Evolutionary conservation across 169 alveolate genomes (phyloP).

Genomic region (Plasmodium cynomolgi): DNA sequence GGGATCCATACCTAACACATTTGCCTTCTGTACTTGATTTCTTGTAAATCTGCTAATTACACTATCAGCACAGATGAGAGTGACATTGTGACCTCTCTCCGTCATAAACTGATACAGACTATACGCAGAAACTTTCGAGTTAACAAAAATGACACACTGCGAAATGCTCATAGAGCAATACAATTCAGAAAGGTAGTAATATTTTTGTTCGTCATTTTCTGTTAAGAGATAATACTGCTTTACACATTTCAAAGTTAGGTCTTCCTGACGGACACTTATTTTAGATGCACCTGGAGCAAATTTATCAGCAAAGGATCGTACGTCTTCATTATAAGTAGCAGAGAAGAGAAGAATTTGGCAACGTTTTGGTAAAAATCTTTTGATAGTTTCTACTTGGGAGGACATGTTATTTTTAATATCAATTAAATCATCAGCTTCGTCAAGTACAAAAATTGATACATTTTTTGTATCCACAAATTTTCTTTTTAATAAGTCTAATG

Average conservation of each 20-base stretch:
- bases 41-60: conserved; percentile 64
- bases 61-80: conserved; percentile 76
- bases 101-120: conserved; percentile 92
- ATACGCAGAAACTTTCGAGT: conserved; percentile 94
- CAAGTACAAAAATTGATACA: conserved; percentile 91
- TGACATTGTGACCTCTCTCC: conserved; percentile 75
- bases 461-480: conserved; percentile 83
- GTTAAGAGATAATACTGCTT: conserved; percentile 93
- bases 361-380: conserved; percentile 81
- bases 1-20: conserved; percentile 93
- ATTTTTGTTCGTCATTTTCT: conserved; percentile 94
- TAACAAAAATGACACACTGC: conserved; percentile 97
- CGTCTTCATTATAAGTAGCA: conserved; percentile 94
- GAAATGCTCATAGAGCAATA: conserved; percentile 96
- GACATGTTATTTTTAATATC: conserved; percentile 90
- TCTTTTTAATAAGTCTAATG: conserved; percentile 94
- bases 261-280: conserved; percentile 93
- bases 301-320: conserved; percentile 89
- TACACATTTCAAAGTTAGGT: conserved; percentile 96
- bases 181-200: conserved; percentile 92
- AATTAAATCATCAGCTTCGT: conserved; percentile 98
- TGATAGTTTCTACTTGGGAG: conserved; percentile 90
- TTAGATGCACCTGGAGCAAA: conserved; percentile 89
- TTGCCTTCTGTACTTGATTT: conserved; percentile 79
- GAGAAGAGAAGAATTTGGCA: conserved; percentile 92